Evolutionary conservation across 768 basidiomycete genomes (phyloP), one percentile per base, ranked within the genome.

Genomic region (Boletus sensibilis): DNA sequence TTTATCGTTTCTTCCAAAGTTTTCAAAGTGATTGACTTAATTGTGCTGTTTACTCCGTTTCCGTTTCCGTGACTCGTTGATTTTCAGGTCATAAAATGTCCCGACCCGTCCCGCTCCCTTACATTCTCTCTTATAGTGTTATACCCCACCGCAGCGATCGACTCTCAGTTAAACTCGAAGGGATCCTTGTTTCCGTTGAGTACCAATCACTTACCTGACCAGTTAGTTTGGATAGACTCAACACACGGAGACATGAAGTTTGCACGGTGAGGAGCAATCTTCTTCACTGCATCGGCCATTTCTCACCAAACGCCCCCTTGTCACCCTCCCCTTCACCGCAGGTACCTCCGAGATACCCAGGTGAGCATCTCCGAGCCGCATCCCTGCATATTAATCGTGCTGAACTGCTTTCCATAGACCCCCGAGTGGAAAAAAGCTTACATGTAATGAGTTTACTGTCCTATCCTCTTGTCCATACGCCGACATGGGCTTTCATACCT

Each of bases 281-380:
- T 42, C 27, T 46, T 50, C 25, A 14, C 12, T 25, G 21, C 1
- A n/a, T 37, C 9, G 39, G 10, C 14, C 27, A 33, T 53, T 48
- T 23, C 45, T 54, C 33, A 64, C 34, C n/a, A 16, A 37, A 31
- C 2, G 11, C 45, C 5, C 10, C 3, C 18, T 33, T 39, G 16
- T 46, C 40, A 3, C 21, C 41, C 23, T 8, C 38, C 42, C 6
- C 43, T 50, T 57, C 18, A 49, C 34, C n/a, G 13, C 56, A 89
- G 88, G 59, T 84, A 88, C 68, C 75, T 90, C n/a, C 75, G 82
- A 61, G 86, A 90, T 64, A 84, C 82, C 1, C 86, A 87, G 77
- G 88, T 82, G 58, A 44, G 67, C 55, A n/a, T 38, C 34, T 35
- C 14, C 14, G 3, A 29, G 9, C n/a, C 11, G 16, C 31, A 10